Evolutionary conservation across 345 rosid genomes (phyloP), one percentile per base, ranked within the genome.

Genomic region (Carallia brachiata): DNA sequence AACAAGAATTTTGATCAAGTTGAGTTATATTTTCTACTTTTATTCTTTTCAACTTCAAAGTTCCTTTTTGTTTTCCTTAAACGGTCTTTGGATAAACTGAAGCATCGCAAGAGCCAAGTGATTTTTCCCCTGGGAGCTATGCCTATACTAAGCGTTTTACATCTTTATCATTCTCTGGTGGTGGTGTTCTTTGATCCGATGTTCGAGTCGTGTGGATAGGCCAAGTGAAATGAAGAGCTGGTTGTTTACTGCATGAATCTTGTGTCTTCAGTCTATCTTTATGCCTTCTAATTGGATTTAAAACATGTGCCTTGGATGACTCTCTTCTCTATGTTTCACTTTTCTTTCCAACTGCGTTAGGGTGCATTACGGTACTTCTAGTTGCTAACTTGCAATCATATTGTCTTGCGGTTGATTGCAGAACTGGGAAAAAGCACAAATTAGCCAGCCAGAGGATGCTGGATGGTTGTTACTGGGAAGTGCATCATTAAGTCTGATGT

Each of bases 401-500:
- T 60, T 52, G 63, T 48, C 12, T 55, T 40, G 19, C 34, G 36
- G 34, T 13, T 62, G 62, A 52, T 62, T 47, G 36, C 66, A 56
- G 69, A 65, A 73, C 36, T 62, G 69, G 67, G 48, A 34, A 58
- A 34, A 28, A 56, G 63, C 36, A 39, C 19, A 27, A 48, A 52
- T 74, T 59, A 70, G 70, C 36, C 34, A 48, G 52, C 56, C 36
- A 37, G 62, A 39, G 71, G 62, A 70, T 77, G 73, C 67, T 72
- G 55, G 53, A 61, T 65, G 55, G 57, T 73, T 78, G 73, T 44
- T 67, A 53, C 48, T 40, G 52, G 44, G 64, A 61, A 32, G 53
- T 69, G 74, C 76, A 67, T 70, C 77, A 67, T 71, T 73, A 65
- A 66, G 63, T 63, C 72, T 78, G 79, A 81, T 77, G 83, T 53